These are phyloP conservation scores for Trametopsis cervina DNA, from an alignment of 768 basidiomycete genomes.

Conservation along the genomic window DNA sequence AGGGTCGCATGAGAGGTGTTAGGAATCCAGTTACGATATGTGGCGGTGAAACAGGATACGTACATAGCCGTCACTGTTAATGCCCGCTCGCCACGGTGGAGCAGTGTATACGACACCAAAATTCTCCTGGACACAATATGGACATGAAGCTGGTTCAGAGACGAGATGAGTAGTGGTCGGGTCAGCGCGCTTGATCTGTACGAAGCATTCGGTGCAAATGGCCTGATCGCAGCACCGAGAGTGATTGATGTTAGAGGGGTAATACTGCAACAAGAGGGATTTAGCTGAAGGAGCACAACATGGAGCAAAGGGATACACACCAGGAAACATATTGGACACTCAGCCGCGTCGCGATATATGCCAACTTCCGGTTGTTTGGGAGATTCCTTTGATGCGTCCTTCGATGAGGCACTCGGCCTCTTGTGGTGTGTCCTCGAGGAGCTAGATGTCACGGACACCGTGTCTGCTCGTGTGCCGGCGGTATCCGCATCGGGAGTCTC, in stretches of 20 bases:
- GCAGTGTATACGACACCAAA: slow-evolving; percentile 89
- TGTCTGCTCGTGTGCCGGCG: slow-evolving; percentile 39
- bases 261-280: slow-evolving; percentile 55
- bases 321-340: slow-evolving; percentile 98
- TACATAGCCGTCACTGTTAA: slow-evolving; percentile 68
- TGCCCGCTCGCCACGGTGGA: slow-evolving; percentile 75
- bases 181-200: slow-evolving; percentile 96
- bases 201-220: slow-evolving; percentile 98
- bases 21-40: not conserved
- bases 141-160: slow-evolving; percentile 95
- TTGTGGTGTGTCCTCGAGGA: slow-evolving; percentile 40
- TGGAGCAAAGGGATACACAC: slow-evolving; percentile 42
- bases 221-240: slow-evolving; percentile 98
- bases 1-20: not conserved
- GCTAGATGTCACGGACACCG: slow-evolving; percentile 25
- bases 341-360: slow-evolving; percentile 77
- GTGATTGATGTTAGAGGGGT: slow-evolving; percentile 93
- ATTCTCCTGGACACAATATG: slow-evolving; percentile 96
- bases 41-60: slow-evolving; percentile 24
- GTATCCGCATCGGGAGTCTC: slow-evolving; percentile 37
- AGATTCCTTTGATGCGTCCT: slow-evolving; percentile 64
- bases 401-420: slow-evolving; percentile 43
- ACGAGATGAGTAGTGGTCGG: slow-evolving; percentile 93
- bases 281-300: slow-evolving; percentile 6
- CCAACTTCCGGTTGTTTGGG: slow-evolving; percentile 63